These are phyloP conservation scores for Debaryomyces psychrophilus DNA, from an alignment of 1,139 yeast species.

Conservation along the genomic window DNA sequence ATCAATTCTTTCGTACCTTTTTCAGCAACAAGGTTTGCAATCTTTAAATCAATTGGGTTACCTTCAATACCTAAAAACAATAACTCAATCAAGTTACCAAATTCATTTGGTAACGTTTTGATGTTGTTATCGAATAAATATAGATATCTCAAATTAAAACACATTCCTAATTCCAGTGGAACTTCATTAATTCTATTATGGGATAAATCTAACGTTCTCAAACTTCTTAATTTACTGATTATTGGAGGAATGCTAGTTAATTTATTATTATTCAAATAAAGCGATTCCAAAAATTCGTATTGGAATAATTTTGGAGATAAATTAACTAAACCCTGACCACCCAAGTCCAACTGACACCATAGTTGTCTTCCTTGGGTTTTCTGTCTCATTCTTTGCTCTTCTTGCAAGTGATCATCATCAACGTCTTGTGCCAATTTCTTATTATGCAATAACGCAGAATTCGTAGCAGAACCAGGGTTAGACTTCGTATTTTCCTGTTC, in stretches of 20 bases:
- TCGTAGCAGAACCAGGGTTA: conserved; percentile 29
- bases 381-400: conserved; percentile 72
- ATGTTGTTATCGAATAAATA: conserved; percentile 88
- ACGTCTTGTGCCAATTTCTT: conserved; percentile 57
- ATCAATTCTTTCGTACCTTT: conserved; percentile 87
- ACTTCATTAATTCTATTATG: conserved; percentile 70
- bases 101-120: conserved; percentile 73
- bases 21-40: conserved; percentile 70
- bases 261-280: conserved; percentile 86
- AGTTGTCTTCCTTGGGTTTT: conserved; percentile 75
- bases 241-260: conserved; percentile 69
- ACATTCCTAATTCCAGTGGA: conserved; percentile 82
- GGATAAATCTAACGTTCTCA: conserved; percentile 85
- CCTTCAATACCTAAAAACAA: conserved; percentile 93
- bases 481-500: conserved; percentile 42
- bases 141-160: conserved; percentile 78
- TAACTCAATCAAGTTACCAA: conserved; percentile 84
- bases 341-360: conserved; percentile 93
- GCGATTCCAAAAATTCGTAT: conserved; percentile 82
- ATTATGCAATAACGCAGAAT: conserved; percentile 57
- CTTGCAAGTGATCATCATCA: conserved; percentile 79
- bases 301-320: conserved; percentile 75
- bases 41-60: conserved; percentile 72
- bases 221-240: conserved; percentile 67
- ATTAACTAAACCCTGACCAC: conserved; percentile 82